Percentiles rank a stretch among this genome's conserved stretches.
These are phyloP conservation scores for Nicotiana knightiana DNA, from an alignment of 257 asterid species.

Conservation along the genomic window DNA sequence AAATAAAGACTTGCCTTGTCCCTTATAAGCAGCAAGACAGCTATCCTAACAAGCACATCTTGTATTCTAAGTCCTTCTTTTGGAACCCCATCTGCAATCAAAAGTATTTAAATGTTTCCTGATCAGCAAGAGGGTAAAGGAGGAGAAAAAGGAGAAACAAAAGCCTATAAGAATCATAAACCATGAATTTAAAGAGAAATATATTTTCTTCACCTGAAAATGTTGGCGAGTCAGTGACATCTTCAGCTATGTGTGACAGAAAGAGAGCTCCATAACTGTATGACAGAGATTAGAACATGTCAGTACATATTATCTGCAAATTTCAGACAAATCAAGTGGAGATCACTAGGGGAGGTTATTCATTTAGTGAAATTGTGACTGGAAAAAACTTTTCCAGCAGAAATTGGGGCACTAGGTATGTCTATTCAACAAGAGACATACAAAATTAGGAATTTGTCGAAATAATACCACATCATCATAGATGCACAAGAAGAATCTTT, in stretches of 20 bases:
- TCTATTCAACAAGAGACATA: neutral
- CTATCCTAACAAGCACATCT: constrained; percentile 87
- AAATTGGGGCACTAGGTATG: neutral
- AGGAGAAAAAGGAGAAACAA: constrained; percentile 12
- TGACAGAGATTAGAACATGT: neutral
- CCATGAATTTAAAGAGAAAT: neutral
- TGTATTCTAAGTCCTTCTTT: constrained; percentile 87
- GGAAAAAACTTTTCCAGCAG: neutral
- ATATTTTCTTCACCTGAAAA: constrained; percentile 59
- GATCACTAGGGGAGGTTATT: too few relatives aligned
- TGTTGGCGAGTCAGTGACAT: constrained; percentile 57
- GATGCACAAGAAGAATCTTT: neutral
- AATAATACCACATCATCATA: neutral
- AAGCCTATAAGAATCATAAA: neutral
- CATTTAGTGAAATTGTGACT: too few relatives aligned
- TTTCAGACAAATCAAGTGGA: too few relatives aligned
- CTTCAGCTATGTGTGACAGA: constrained; percentile 68
- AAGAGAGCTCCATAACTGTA: constrained; percentile 77
- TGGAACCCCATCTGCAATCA: constrained; percentile 89
- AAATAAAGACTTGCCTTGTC: constrained; percentile 59
- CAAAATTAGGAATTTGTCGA: neutral
- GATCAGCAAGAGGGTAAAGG: constrained; percentile 14
- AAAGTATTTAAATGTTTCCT: constrained; percentile 18
- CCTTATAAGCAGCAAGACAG: constrained; percentile 54
- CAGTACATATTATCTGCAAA: constrained; percentile 1